A percentile compares a stretch with the other conserved stretches of the same genome.
Evolutionary conservation across 1,284 basidiomycete species (phyloP).

Genomic region (Cutaneotrichosporon sp.): DNA sequence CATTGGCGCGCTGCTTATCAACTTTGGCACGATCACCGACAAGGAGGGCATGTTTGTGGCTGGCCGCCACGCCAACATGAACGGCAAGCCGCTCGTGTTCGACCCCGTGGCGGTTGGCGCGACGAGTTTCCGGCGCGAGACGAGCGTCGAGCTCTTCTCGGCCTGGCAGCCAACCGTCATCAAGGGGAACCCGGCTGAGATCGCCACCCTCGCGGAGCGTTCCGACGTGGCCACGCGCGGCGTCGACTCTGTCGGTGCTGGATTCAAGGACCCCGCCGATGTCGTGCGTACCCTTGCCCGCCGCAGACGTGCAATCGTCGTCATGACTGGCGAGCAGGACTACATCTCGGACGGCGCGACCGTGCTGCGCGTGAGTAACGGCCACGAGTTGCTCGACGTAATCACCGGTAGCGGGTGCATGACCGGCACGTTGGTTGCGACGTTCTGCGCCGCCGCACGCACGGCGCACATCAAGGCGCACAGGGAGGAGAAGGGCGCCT

Average conservation of each 20-base stretch:
- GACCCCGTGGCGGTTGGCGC: conserved; percentile 95
- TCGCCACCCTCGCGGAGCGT: conserved; percentile 72
- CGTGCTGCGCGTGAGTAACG: conserved; percentile 72
- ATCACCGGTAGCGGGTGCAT: conserved; percentile 93
- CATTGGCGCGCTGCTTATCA: conserved; percentile 73
- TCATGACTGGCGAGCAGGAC: conserved; percentile 78
- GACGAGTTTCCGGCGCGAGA: conserved; percentile 66
- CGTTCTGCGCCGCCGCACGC: conserved; percentile 72
- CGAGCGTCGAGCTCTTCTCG: conserved; percentile 68
- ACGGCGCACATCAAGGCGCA: conserved; percentile 34
- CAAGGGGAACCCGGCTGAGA: conserved; percentile 93
- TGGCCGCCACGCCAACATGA: conserved; percentile 68
- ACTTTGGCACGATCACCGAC: conserved; percentile 79
- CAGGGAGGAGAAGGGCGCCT: conserved; percentile 18
- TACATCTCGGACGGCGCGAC: conserved; percentile 79
- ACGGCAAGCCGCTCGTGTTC: conserved; percentile 78
- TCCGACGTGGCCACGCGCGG: conserved; percentile 78
- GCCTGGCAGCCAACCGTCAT: conserved; percentile 86
- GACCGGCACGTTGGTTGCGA: conserved; percentile 57
- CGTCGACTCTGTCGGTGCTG: conserved; percentile 77
- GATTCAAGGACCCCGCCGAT: conserved; percentile 69
- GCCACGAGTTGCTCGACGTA: conserved; percentile 69
- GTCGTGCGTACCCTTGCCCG: conserved; percentile 72
- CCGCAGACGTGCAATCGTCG: conserved; percentile 79
- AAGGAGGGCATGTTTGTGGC: conserved; percentile 79